Percentiles rank a stretch among this genome's conserved stretches.
These are phyloP conservation scores for Fusarium sp. DNA, from an alignment of 2,329 filamentous ascomycete genomes.

Conservation along the genomic window DNA sequence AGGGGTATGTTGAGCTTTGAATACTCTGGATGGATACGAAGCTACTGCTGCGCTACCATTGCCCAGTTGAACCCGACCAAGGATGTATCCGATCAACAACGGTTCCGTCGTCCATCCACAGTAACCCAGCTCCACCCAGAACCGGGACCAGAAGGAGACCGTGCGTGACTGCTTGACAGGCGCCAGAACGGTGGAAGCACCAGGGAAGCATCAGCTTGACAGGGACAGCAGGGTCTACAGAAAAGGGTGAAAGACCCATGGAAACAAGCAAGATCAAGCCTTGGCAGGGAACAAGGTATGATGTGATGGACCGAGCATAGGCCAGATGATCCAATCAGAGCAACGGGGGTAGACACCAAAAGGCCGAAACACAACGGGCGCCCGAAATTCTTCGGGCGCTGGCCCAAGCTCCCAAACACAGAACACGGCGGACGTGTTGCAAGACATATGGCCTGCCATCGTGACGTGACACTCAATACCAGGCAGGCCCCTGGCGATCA, in stretches of 20 bases:
- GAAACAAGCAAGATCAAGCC: constrained; percentile 30
- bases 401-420: constrained; percentile 15
- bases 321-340: constrained; percentile 20
- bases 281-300: constrained; percentile 18
- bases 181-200: constrained; percentile 36
- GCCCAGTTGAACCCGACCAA: neutral
- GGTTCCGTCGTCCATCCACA: constrained; percentile 21
- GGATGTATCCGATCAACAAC: constrained; percentile 34
- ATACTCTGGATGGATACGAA: no score
- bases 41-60: neutral
- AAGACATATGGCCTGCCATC: constrained; percentile 6
- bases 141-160: neutral
- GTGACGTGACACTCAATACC: constrained; percentile 27
- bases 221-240: constrained; percentile 10
- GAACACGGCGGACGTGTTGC: constrained; percentile 5
- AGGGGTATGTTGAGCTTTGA: neutral
- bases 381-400: constrained; percentile 42
- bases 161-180: constrained; percentile 26
- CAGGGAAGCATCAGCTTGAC: constrained; percentile 36
- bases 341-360: constrained; percentile 10
- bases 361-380: constrained; percentile 37
- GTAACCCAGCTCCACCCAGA: constrained; percentile 6
- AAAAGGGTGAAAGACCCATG: constrained; percentile 2
- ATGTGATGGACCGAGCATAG: constrained; percentile 9
- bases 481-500: constrained; percentile 38